Conservation (phyloP, 768 basidiomycete genomes). For the Gymnopilus junonius region DNA sequence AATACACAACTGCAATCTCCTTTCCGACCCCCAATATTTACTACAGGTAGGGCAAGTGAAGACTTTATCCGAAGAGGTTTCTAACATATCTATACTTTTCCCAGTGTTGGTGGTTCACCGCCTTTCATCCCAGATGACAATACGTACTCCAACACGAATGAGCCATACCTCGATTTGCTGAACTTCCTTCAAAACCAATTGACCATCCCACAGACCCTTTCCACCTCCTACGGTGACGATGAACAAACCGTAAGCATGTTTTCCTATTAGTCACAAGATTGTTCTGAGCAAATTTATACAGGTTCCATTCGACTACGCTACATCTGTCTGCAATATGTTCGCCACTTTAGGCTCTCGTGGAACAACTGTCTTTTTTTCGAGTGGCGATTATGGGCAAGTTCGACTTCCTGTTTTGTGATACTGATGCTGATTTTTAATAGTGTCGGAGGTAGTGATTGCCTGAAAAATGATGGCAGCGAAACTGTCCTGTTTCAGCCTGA, state of each 20-base stretch:
- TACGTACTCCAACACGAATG: constrained; percentile 58
- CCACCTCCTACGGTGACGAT: constrained; percentile 70
- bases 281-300: constrained; percentile 11
- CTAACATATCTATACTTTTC: constrained; percentile 14
- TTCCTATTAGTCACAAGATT: not conserved
- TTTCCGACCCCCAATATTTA: constrained; percentile 66
- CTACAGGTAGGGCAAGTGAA: constrained; percentile 46
- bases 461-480: constrained; percentile 46
- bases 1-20: constrained; percentile 63
- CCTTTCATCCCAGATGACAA: constrained; percentile 58
- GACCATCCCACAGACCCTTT: constrained; percentile 60
- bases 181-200: constrained; percentile 49
- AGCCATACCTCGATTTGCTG: constrained; percentile 70
- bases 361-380: constrained; percentile 64
- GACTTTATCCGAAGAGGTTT: constrained; percentile 7
- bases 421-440: constrained; percentile 28
- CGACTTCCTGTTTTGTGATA: not conserved
- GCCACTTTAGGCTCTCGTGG: constrained; percentile 66
- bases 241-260: constrained; percentile 46
- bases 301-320: constrained; percentile 66
- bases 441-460: constrained; percentile 64
- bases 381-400: constrained; percentile 58
- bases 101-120: constrained; percentile 68
- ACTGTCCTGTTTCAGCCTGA: constrained; percentile 54
- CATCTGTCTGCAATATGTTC: constrained; percentile 60